Evolutionary conservation across 2,329 filamentous ascomycete genomes (phyloP).

Genomic region (Dactylellina parvicollis): DNA sequence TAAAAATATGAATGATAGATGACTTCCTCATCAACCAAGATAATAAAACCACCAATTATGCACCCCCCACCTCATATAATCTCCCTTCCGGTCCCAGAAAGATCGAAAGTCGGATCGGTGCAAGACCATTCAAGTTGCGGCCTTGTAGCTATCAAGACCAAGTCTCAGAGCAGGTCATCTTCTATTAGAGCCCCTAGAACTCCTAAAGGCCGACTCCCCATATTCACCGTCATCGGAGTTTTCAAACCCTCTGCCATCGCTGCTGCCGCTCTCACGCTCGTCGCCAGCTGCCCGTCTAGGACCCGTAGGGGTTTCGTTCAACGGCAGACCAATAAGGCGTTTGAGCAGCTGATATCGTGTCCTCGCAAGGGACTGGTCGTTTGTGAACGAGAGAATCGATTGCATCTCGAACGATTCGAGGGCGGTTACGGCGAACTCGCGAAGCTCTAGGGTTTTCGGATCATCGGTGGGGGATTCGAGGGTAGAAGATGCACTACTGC

Average conservation of each 20-base stretch:
- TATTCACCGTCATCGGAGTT: conserved; percentile 15
- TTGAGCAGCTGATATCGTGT: conserved; percentile 47
- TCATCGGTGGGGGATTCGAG: conserved; percentile 43
- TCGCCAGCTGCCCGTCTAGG: conserved; percentile 2
- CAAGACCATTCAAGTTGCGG: too few species aligned
- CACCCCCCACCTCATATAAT: too few species aligned
- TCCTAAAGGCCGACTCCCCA: conserved; percentile 23
- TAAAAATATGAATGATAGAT: conserved; percentile 51
- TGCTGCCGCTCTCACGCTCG: conserved; percentile 13
- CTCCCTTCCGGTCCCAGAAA: too few species aligned
- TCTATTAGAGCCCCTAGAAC: conserved; percentile 36
- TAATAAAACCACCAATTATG: conserved; percentile 1
- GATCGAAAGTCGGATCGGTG: too few species aligned
- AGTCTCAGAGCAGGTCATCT: conserved; percentile 10
- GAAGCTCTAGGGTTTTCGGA: conserved; percentile 42
- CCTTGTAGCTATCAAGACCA: too few species aligned
- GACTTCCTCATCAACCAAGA: background rate
- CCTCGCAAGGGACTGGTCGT: conserved; percentile 35
- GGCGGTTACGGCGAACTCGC: conserved; percentile 46
- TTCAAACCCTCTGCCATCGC: conserved; percentile 12
- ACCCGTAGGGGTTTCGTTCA: conserved; percentile 8
- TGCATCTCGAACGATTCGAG: conserved; percentile 51
- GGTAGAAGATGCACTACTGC: conserved; percentile 32
- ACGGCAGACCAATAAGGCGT: conserved; percentile 31
- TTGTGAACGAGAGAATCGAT: conserved; percentile 40